These are phyloP conservation scores for Aspergillus tamarii DNA, from an alignment of 2,329 filamentous ascomycete genomes.

Conservation along the genomic window DNA sequence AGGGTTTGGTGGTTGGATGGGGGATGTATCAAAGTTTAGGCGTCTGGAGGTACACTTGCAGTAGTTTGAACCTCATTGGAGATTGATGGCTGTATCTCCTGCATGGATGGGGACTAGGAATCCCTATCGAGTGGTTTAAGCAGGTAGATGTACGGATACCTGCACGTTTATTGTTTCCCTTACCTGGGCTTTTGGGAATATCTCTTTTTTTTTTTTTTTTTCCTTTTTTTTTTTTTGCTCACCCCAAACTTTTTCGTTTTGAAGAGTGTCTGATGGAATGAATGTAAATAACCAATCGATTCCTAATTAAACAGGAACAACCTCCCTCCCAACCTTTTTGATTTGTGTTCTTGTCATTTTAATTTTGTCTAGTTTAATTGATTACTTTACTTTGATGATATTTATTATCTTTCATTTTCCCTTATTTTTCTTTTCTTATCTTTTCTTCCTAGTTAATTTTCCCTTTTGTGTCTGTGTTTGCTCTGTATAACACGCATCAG, in stretches of 20 bases:
- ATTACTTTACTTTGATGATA: neutral
- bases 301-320: neutral
- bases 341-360: neutral
- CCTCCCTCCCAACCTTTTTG: neutral
- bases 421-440: conserved; percentile 1
- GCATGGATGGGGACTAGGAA: conserved; percentile 2
- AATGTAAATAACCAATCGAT: neutral
- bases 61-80: conserved; percentile 18
- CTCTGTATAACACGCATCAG: conserved; percentile 2
- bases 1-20: conserved; percentile 1
- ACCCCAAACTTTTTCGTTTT: neutral
- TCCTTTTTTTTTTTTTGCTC: neutral
- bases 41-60: conserved; percentile 18
- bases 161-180: conserved; percentile 21
- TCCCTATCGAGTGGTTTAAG: conserved; percentile 9
- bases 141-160: neutral
- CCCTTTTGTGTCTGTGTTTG: neutral
- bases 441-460: too few species aligned
- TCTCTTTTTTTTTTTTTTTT: conserved; percentile 5
- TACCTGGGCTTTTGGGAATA: neutral
- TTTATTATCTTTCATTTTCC: neutral
- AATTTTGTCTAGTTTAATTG: neutral
- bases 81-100: conserved; percentile 9
- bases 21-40: conserved; percentile 5
- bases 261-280: neutral